Evolutionary conservation across 2,329 filamentous ascomycete genomes (phyloP).

Genomic region (Phoma sp.): DNA sequence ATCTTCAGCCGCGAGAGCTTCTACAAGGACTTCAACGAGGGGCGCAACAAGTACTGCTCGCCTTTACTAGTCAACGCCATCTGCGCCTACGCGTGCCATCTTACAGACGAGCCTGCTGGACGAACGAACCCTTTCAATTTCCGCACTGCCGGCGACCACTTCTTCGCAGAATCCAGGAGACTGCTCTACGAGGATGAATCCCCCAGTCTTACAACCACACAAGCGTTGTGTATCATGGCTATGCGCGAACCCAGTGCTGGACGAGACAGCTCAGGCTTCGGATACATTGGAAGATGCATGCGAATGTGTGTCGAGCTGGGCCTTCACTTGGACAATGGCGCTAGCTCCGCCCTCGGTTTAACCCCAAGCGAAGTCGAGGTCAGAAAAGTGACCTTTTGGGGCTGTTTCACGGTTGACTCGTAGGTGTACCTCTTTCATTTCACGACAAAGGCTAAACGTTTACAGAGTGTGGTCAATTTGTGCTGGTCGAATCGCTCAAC

Average conservation of each 20-base stretch:
- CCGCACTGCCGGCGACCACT: constrained; percentile 74
- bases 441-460: not conserved
- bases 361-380: constrained; percentile 56
- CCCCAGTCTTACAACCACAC: constrained; percentile 72
- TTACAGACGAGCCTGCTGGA: constrained; percentile 70
- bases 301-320: constrained; percentile 76
- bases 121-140: constrained; percentile 69
- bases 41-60: constrained; percentile 71
- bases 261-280: constrained; percentile 75
- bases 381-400: constrained; percentile 62
- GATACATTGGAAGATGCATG: constrained; percentile 75
- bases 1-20: constrained; percentile 77
- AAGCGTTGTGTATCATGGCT: constrained; percentile 78
- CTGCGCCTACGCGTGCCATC: constrained; percentile 71
- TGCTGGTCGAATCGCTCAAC: constrained; percentile 56
- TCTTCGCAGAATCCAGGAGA: constrained; percentile 73
- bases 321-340: constrained; percentile 61
- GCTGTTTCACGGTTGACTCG: constrained; percentile 59
- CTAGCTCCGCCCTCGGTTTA: constrained; percentile 40
- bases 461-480: constrained; percentile 55
- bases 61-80: constrained; percentile 71
- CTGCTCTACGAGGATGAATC: constrained; percentile 66
- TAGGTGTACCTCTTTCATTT: constrained; percentile 36
- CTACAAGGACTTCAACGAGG: constrained; percentile 68
- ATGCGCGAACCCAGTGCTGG: constrained; percentile 77